Evolutionary conservation across 352 stramenopile species (phyloP), one percentile per base, ranked within the genome.

Genomic region (Phytophthora pseudosyringae): DNA sequence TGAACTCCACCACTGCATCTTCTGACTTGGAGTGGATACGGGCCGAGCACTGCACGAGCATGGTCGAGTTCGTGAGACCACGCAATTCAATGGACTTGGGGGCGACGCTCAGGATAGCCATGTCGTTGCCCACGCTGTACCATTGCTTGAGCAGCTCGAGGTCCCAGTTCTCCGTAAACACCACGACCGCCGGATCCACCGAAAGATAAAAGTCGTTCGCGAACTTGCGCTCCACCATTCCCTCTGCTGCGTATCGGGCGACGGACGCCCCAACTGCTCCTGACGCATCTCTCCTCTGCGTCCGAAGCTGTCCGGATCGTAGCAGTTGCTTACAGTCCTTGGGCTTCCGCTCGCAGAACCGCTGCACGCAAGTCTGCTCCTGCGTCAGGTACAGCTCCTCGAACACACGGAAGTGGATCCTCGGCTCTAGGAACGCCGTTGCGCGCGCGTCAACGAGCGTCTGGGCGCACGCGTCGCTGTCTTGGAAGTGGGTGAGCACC

Each of bases 141-240:
- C 88, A 96, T 67, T 95, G 78, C 59, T 91, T 83, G 1, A 96
- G 69, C 41, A 96, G 61, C 26, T 75, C 29, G 13, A 89, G 60
- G 50, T 96, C 88, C 88, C 88, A 96, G 43, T 85, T 61, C 53
- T 82, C 59, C 25, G 73, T 90, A 58, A 95, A 92, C 46, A 86
- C 75, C 40, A 92, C 69, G 7, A 78, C 65, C 25, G 83, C 51
- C 16, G 69, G 66, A 45, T 93, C 84, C 11, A 93, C 69, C 1
- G 86, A 93, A 15, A 95, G 61, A 55, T 94, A 94, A 58, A 93
- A 96, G 18, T 89, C 67, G 25, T 73, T 67, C 67, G 71, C 38
- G 55, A 58, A 58, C 60, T 74, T 51, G 38, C 33, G 61, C 44
- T 78, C 66, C 18, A 95, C 73, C 79, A 93, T 84, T 26, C 71